Evolutionary conservation across 2,329 filamentous ascomycete species (phyloP).

Genomic region (Cercospora janseana): DNA sequence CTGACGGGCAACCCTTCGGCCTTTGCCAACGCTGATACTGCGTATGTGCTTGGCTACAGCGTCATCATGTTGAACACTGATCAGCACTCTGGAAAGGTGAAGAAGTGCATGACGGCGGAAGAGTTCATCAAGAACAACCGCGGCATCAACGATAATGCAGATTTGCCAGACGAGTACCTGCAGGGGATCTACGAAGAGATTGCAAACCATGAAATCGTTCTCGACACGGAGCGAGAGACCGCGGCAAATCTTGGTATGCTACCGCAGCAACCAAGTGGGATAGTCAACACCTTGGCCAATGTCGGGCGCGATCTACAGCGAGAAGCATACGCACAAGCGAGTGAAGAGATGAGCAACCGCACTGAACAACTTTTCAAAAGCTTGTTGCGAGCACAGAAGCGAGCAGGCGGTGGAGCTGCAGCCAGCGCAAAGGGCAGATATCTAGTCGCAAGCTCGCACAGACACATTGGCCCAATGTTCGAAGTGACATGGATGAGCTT

Average conservation of each 20-base stretch:
- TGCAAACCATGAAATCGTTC: constrained; percentile 82
- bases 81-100: constrained; percentile 85
- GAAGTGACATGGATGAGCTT: constrained; percentile 99
- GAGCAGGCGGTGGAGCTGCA: constrained; percentile 56
- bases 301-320: constrained; percentile 87
- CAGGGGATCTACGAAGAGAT: constrained; percentile 91
- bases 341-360: constrained; percentile 84
- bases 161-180: constrained; percentile 90
- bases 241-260: constrained; percentile 74
- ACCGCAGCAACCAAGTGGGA: constrained; percentile 50
- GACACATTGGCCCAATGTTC: constrained; percentile 97
- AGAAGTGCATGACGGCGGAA: constrained; percentile 85
- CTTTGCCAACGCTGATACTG: constrained; percentile 96
- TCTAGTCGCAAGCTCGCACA: constrained; percentile 89
- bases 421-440: constrained; percentile 63
- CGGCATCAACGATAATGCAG: constrained; percentile 94
- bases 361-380: constrained; percentile 89
- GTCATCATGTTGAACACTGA: constrained; percentile 97
- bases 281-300: constrained; percentile 70
- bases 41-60: constrained; percentile 92
- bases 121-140: constrained; percentile 99
- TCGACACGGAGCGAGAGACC: constrained; percentile 86
- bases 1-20: constrained; percentile 93
- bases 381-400: constrained; percentile 82
- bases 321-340: constrained; percentile 91